Conservation (phyloP, 495 filamentous ascomycete genomes). For the Hypoxylon lienhwacheense region DNA sequence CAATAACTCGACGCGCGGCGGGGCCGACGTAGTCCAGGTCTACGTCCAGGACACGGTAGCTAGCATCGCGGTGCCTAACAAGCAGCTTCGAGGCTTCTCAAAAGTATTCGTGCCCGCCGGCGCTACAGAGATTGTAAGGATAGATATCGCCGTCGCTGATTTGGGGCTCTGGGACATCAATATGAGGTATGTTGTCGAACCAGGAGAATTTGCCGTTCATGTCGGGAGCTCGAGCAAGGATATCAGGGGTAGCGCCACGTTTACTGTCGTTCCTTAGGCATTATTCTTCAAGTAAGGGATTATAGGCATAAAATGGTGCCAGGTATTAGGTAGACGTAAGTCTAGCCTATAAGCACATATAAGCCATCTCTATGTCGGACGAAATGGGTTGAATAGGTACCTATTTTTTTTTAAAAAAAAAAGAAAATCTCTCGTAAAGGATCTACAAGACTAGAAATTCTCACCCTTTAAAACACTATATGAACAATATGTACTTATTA, state of each 20-base stretch:
- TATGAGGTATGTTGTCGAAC: constrained; percentile 70
- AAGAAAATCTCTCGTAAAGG: no score
- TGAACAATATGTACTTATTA: no score
- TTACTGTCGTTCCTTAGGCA: constrained; percentile 49
- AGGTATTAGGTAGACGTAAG: no score
- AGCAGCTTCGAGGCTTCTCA: constrained; percentile 67
- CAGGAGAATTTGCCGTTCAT: constrained; percentile 61
- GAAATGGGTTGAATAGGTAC: no score
- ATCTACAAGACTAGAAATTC: no score
- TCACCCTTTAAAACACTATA: no score
- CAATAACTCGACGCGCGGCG: constrained; percentile 58
- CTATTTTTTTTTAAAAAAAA: no score
- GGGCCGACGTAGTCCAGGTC: constrained; percentile 69
- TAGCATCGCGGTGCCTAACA: constrained; percentile 66
- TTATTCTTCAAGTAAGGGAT: not conserved
- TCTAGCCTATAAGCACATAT: no score
- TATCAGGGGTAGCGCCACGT: constrained; percentile 57
- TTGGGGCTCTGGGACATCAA: constrained; percentile 63
- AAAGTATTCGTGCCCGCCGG: constrained; percentile 66
- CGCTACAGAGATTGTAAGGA: constrained; percentile 57
- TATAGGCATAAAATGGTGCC: no score
- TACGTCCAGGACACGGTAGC: constrained; percentile 64
- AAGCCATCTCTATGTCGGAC: no score
- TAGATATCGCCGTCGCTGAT: constrained; percentile 54
- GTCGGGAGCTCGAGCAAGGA: constrained; percentile 61